phyloP scores from a whole-genome alignment of 345 rosid genomes.

The Eucalyptus urophylla region DNA sequence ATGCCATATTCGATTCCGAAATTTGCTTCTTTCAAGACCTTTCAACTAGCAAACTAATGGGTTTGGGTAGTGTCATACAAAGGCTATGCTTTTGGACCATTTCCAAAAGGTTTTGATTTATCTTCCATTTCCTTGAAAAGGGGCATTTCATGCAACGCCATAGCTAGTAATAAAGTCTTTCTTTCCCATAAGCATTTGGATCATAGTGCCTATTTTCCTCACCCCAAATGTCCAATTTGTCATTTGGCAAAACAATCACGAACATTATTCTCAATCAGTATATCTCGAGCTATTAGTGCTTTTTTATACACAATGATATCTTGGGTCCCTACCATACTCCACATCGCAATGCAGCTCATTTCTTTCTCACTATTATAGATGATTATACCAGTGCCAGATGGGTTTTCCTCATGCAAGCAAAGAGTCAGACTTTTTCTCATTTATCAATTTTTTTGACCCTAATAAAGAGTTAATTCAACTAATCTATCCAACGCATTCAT shows the following conservation, averaged over 20 bases:
- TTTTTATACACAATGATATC: rapidly evolving
- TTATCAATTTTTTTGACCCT: too few relatives aligned
- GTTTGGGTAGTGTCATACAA: background rate
- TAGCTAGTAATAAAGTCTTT: too few relatives aligned
- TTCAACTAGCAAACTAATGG: background rate
- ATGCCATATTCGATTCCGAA: too few relatives aligned
- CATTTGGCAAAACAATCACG: background rate
- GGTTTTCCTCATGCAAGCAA: background rate
- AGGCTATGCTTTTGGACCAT: background rate
- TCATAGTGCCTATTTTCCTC: background rate
- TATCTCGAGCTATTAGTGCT: background rate
- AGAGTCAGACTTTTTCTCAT: background rate
- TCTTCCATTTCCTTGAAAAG: background rate
- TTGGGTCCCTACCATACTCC: background rate
- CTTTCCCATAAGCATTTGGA: background rate
- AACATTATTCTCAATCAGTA: too few relatives aligned
- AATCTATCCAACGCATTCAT: too few relatives aligned
- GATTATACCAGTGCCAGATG: too few relatives aligned
- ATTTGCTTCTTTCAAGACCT: background rate
- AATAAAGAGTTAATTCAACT: too few relatives aligned
- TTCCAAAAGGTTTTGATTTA: background rate
- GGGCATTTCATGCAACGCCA: background rate
- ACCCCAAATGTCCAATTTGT: background rate
- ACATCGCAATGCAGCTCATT: too few relatives aligned
- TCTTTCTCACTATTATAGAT: too few relatives aligned